phyloP scores from a whole-genome alignment of 2,329 filamentous ascomycete species.

The Diaporthe nobilis region DNA sequence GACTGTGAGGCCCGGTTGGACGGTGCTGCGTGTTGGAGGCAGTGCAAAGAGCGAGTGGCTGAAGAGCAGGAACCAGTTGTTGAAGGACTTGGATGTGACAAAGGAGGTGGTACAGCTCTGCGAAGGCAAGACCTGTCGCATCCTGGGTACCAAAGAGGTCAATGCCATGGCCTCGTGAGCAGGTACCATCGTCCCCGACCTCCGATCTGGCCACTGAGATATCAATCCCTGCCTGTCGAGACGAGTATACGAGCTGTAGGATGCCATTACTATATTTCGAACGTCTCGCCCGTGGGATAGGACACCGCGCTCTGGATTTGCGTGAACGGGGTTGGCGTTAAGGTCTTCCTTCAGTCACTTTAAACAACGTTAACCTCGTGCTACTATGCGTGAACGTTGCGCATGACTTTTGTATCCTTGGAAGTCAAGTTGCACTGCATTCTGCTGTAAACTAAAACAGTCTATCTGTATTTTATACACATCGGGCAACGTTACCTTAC shows the following conservation, averaged over 20 bases:
- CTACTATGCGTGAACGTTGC: neutral
- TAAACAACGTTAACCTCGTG: neutral
- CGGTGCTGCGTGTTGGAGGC: conserved; percentile 1
- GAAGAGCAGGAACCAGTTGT: conserved; percentile 5
- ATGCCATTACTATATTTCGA: neutral
- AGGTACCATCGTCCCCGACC: too few relatives aligned
- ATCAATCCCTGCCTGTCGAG: neutral
- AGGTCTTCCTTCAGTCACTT: neutral
- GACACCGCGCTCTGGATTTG: neutral
- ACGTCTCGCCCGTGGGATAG: neutral
- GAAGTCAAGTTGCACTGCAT: neutral
- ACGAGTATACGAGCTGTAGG: neutral
- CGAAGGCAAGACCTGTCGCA: conserved; percentile 25
- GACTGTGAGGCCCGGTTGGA: conserved; percentile 24
- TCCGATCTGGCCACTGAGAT: neutral
- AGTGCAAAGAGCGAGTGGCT: conserved; percentile 24
- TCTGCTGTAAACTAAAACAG: neutral
- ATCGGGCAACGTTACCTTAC: neutral
- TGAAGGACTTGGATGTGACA: conserved; percentile 19
- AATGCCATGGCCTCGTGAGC: neutral
- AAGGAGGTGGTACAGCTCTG: conserved; percentile 34
- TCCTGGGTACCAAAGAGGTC: neutral
- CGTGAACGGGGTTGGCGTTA: neutral
- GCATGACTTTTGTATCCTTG: too few relatives aligned
- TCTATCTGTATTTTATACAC: neutral